These are phyloP conservation scores for Botryotinia narcissicola DNA, from an alignment of 2,329 filamentous ascomycete genomes.

Conservation along the genomic window DNA sequence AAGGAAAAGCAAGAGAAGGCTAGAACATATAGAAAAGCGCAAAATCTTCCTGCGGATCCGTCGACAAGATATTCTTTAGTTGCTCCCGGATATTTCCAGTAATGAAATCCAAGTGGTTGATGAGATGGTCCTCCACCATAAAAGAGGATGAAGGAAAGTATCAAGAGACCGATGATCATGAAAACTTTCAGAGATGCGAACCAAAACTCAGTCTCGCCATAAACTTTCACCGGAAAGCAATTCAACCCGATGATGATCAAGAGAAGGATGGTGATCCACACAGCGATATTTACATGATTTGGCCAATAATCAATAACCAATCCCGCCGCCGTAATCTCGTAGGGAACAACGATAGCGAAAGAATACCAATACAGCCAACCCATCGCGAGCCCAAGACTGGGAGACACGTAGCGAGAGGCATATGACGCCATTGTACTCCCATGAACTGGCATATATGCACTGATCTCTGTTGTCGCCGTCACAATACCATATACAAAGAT, in stretches of 20 bases:
- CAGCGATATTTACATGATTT: neutral
- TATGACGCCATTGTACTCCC: neutral
- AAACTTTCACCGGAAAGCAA: neutral
- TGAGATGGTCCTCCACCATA: neutral
- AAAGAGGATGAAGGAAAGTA: neutral
- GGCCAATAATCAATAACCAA: neutral
- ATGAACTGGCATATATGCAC: neutral
- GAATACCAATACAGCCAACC: neutral
- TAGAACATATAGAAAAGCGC: neutral
- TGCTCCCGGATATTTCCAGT: neutral
- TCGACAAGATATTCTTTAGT: neutral
- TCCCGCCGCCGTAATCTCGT: neutral
- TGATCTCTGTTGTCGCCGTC: neutral
- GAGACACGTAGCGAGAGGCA: neutral
- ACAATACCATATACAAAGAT: neutral
- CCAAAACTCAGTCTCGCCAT: neutral
- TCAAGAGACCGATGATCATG: neutral
- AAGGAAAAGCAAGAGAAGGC: neutral
- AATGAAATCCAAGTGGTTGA: neutral
- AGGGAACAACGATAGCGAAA: neutral
- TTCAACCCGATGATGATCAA: neutral
- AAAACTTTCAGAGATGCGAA: neutral
- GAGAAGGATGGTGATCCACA: neutral
- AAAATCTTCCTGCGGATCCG: neutral
- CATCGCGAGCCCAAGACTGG: neutral